These are phyloP conservation scores for Solanum rostratum DNA, from an alignment of 257 asterid species.

Conservation along the genomic window DNA sequence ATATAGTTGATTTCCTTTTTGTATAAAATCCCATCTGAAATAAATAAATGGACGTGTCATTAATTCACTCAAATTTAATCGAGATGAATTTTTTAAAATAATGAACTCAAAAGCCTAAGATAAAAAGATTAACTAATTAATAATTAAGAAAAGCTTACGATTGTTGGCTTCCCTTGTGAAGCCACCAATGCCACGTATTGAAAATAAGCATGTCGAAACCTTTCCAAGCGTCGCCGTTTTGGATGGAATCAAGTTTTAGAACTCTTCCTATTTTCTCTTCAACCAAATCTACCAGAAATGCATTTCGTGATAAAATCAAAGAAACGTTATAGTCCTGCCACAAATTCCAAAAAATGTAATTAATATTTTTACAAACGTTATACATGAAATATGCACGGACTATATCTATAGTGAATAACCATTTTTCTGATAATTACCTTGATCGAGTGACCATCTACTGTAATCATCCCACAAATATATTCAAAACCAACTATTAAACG, in stretches of 20 bases:
- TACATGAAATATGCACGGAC: too few relatives aligned
- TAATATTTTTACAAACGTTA: too few relatives aligned
- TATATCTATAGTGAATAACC: too few relatives aligned
- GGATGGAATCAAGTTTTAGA: constrained; percentile 49
- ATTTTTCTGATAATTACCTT: too few relatives aligned
- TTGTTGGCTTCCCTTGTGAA: constrained; percentile 50
- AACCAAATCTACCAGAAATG: constrained; percentile 58
- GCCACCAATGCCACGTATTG: constrained; percentile 93
- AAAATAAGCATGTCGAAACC: constrained; percentile 66
- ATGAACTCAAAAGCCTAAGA: background rate
- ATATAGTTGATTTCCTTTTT: constrained; percentile 29
- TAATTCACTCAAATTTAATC: background rate
- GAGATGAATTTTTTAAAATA: background rate
- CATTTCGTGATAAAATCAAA: constrained; percentile 45
- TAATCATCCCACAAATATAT: too few relatives aligned
- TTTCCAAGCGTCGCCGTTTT: constrained; percentile 54
- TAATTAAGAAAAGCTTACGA: constrained; percentile 24
- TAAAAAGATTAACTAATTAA: background rate
- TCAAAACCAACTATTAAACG: background rate
- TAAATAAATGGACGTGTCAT: background rate
- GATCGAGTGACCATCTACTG: too few relatives aligned
- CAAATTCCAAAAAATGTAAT: background rate
- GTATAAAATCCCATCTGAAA: constrained; percentile 63
- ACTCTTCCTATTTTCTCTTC: constrained; percentile 29
- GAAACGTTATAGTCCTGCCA: constrained; percentile 48